These are phyloP conservation scores for Trifolium fragiferum DNA, from an alignment of 306 rosid species.

Conservation along the genomic window DNA sequence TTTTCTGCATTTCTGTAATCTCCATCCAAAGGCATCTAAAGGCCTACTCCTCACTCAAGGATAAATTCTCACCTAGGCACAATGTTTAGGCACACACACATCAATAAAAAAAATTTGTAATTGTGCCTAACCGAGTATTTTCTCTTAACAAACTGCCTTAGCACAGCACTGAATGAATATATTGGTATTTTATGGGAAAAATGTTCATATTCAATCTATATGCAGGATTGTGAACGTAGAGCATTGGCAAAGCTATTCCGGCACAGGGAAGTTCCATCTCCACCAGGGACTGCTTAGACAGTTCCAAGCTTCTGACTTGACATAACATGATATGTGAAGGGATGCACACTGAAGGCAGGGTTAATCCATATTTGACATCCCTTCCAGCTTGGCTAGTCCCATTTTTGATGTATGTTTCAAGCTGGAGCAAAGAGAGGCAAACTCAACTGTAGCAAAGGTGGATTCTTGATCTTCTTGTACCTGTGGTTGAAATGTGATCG, in stretches of 20 bases:
- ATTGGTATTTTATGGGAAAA: background rate
- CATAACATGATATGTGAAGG: constrained; percentile 1
- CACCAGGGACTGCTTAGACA: constrained; percentile 49
- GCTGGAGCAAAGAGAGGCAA: background rate
- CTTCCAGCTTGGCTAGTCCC: constrained; percentile 4
- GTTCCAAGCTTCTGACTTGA: constrained; percentile 29
- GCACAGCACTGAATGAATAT: constrained; percentile 6
- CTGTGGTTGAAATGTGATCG: constrained; percentile 14
- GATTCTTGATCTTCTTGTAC: constrained; percentile 32
- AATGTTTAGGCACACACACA: too few species aligned
- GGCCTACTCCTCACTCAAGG: background rate
- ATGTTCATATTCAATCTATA: constrained; percentile 13
- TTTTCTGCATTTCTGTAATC: constrained; percentile 19
- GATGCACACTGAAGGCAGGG: background rate
- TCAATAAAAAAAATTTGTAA: too few species aligned
- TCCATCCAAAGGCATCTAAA: constrained; percentile 18
- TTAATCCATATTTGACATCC: background rate
- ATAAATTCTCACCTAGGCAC: too few species aligned
- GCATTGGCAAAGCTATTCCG: constrained; percentile 81
- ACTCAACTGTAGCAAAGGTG: constrained; percentile 19
- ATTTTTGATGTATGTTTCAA: background rate
- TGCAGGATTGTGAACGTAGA: constrained; percentile 96
- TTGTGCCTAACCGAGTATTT: too few species aligned
- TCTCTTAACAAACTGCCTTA: background rate
- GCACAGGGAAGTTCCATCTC: constrained; percentile 64